Conservation (phyloP, 1,139 yeast genomes). For the Taphrina pruni region DNA sequence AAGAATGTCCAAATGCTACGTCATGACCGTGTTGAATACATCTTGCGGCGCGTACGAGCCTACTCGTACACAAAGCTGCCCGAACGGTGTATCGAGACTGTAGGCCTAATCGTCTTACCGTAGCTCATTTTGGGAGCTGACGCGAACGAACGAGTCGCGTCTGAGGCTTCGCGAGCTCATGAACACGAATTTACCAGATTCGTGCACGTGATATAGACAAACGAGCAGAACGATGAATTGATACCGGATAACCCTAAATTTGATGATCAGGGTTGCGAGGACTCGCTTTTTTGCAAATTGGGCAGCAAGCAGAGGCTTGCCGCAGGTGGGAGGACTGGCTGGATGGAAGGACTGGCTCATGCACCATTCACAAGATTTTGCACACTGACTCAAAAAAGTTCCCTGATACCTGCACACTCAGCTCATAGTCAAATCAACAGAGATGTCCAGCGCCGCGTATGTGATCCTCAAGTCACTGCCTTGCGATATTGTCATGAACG, state of each 20-base stretch:
- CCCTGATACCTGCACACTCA: background rate
- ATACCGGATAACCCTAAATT: background rate
- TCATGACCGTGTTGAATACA: too few relatives aligned
- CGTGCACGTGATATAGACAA: background rate
- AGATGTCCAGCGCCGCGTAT: conserved; percentile 30
- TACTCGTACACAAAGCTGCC: too few relatives aligned
- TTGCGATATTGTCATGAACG: background rate
- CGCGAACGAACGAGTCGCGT: background rate
- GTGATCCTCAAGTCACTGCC: conserved; percentile 6
- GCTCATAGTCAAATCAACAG: background rate
- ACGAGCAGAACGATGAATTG: conserved; percentile 1
- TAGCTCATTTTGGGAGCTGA: too few relatives aligned
- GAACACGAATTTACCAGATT: background rate
- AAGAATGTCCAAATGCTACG: too few relatives aligned
- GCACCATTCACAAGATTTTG: background rate
- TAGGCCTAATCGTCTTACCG: too few relatives aligned
- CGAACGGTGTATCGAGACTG: too few relatives aligned
- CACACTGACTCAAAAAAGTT: background rate
- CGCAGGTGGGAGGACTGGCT: background rate
- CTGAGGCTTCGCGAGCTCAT: conserved; percentile 4
- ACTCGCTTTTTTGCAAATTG: conserved; percentile 17
- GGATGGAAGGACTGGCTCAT: background rate
- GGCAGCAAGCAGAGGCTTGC: background rate
- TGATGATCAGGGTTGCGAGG: conserved; percentile 16
- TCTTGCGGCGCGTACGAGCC: too few relatives aligned